These are phyloP conservation scores for Striga hermonthica DNA, from an alignment of 305 asterid species.

Conservation along the genomic window DNA sequence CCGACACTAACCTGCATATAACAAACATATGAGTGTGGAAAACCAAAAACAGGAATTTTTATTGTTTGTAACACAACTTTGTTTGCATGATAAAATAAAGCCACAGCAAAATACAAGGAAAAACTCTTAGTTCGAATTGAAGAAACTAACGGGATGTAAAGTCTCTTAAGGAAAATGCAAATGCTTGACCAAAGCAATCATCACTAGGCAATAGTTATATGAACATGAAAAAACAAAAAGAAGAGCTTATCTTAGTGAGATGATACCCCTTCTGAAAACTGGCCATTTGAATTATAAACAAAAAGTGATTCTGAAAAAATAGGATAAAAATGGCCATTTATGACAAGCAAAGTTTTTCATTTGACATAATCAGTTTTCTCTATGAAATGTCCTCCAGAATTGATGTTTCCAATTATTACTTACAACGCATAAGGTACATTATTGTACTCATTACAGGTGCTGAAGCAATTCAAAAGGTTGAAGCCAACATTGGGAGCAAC, in stretches of 20 bases:
- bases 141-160: too few relatives aligned
- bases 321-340: too few relatives aligned
- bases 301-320: not conserved
- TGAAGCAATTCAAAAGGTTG: constrained; percentile 24
- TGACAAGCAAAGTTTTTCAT: too few relatives aligned
- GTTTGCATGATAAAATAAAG: constrained; percentile 18
- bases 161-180: not conserved
- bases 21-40: constrained; percentile 25
- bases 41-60: constrained; percentile 5
- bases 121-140: not conserved
- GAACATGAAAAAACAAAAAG: too few relatives aligned
- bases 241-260: too few relatives aligned
- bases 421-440: not conserved
- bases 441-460: constrained; percentile 10
- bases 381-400: not conserved
- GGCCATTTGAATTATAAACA: too few relatives aligned
- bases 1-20: constrained; percentile 57
- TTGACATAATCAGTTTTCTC: not conserved
- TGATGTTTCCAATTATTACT: not conserved
- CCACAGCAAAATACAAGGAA: constrained; percentile 21
- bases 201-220: not conserved
- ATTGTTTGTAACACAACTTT: constrained; percentile 15
- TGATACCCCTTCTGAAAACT: too few relatives aligned
- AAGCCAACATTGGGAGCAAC: constrained; percentile 25
- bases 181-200: not conserved